Conservation (phyloP, 2,329 filamentous ascomycete species). For the Verticillium nubilum region DNA sequence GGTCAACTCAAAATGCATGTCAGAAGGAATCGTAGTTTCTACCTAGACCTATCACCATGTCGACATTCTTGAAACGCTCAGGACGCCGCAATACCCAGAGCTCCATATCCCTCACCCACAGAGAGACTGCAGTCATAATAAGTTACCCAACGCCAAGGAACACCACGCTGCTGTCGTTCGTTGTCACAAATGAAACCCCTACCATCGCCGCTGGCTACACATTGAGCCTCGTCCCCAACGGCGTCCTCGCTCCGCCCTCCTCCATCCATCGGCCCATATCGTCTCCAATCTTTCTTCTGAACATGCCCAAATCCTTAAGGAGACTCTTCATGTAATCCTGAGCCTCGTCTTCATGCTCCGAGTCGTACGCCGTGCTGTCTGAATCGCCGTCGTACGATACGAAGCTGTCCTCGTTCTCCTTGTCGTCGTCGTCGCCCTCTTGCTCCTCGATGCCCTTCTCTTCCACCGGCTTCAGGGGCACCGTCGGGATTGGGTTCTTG, state of each 20-base stretch:
- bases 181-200: slow-evolving; percentile 2
- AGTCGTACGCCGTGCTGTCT: slow-evolving; percentile 33
- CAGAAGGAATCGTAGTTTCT: not conserved
- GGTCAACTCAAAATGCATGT: not conserved
- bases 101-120: not conserved
- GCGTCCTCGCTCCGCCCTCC: slow-evolving; percentile 50
- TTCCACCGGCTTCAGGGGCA: slow-evolving; percentile 18
- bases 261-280: slow-evolving; percentile 72
- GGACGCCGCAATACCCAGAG: not conserved
- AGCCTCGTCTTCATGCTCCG: slow-evolving; percentile 54
- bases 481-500: slow-evolving; percentile 80
- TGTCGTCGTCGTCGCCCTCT: slow-evolving; percentile 23
- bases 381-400: slow-evolving; percentile 36
- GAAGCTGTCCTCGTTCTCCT: slow-evolving; percentile 42
- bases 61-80: not conserved
- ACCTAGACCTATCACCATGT: not conserved
- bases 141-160: slow-evolving; percentile 3
- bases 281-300: slow-evolving; percentile 80
- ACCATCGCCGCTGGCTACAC: slow-evolving; percentile 12
- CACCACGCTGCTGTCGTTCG: slow-evolving; percentile 11
- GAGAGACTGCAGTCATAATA: not conserved
- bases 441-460: slow-evolving; percentile 7
- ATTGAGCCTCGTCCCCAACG: slow-evolving; percentile 40
- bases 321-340: slow-evolving; percentile 83
- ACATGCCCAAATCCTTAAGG: slow-evolving; percentile 72